Conservation (phyloP, 768 basidiomycete species). For the Hirschioporus abietinus region DNA sequence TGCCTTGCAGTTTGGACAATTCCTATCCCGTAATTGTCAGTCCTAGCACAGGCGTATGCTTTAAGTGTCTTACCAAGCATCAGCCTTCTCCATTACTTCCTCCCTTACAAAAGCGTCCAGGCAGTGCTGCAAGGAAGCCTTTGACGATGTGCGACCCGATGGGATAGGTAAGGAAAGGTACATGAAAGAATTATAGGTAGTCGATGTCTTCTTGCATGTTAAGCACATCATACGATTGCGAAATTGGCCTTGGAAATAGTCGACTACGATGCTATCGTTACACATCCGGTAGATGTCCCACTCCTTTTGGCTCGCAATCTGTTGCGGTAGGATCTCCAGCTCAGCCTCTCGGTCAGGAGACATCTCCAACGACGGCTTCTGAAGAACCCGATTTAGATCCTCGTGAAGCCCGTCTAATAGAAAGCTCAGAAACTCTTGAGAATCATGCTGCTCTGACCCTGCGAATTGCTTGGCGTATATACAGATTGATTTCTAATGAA, state of each 20-base stretch:
- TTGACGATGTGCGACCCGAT: constrained; percentile 44
- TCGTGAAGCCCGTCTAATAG: constrained; percentile 90
- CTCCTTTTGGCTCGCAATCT: constrained; percentile 88
- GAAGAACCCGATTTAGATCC: constrained; percentile 76
- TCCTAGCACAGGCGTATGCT: constrained; percentile 2
- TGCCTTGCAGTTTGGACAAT: constrained; percentile 90
- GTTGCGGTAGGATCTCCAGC: constrained; percentile 78
- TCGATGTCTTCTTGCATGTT: constrained; percentile 94
- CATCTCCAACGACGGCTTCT: constrained; percentile 57
- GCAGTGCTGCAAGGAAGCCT: constrained; percentile 72
- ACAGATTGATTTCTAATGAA: constrained; percentile 51
- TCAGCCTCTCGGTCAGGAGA: constrained; percentile 83
- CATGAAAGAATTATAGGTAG: constrained; percentile 96
- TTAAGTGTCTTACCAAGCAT: constrained; percentile 71
- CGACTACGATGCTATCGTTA: constrained; percentile 92
- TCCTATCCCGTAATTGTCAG: constrained; percentile 43
- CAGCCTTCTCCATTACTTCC: constrained; percentile 86
- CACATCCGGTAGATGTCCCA: constrained; percentile 87
- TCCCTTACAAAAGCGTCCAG: constrained; percentile 87
- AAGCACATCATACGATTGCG: constrained; percentile 83
- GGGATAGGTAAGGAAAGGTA: constrained; percentile 91
- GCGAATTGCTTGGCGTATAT: constrained; percentile 66
- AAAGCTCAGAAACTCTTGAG: constrained; percentile 94
- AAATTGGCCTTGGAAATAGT: constrained; percentile 98
- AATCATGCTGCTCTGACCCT: constrained; percentile 91